Base-by-base conservation (phyloP, 345 rosid genomes). In the Pistacia atlantica region DNA sequence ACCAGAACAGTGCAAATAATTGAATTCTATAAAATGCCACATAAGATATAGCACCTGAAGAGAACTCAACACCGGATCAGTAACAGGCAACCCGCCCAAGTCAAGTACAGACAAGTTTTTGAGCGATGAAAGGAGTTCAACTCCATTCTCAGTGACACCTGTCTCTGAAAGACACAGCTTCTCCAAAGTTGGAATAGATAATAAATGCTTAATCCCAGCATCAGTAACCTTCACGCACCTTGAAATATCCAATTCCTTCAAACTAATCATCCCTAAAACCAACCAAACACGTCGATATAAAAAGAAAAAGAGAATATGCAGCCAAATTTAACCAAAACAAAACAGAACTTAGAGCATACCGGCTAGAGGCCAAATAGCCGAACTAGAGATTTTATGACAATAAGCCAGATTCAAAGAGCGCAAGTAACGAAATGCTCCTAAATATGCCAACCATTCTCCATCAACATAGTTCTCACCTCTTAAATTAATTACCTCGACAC, bases 401-500 rank as follows among this genome's bases (percentile, higher is more conserved):
- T 84, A 93, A 1, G 97, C 89, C 62, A 93, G 83, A 73, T 85
- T 89, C 71, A 96, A 82, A 46, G 81, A 82, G 11, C 78, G 80
- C 60, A 95, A 79, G 82, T 81, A 82, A 58, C 80, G 87, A 45
- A 90, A 95, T n/a, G 93, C 93, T 58, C 95, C 99, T 73, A 93
- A 63, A 79, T 92, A 95, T 0, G 96, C 98, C 90, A 89, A 85
- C 99, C 99, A 96, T 82, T 96, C 99, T 0, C 88, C 97, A 77
- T 96, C 93, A 63, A 96, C 88, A 51, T 81, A 80, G 79, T 72
- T 86, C 79, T 93, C 91, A 35, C 93, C 91, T 67, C 86, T 80
- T 5, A 95, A 86, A 83, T 93, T 91, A 56, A 92, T 79, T 17
- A 76, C 89, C 86, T 92, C 99, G 17, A 80, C 96, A 16, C 82